Conservation (phyloP, 768 basidiomycete species). For the Amanita thiersii region DNA sequence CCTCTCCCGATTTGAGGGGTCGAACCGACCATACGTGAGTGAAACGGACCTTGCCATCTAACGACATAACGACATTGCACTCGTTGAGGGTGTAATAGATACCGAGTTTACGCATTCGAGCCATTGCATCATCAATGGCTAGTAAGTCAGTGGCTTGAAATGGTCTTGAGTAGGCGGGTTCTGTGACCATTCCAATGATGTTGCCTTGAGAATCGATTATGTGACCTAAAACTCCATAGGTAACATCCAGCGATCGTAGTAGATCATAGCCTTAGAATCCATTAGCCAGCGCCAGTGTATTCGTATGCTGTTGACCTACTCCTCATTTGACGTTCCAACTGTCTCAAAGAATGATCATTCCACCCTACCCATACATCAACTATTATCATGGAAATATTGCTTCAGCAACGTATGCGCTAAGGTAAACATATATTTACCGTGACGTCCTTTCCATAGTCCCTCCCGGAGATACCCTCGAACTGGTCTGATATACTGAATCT, state of each 20-base stretch:
- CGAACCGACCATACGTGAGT: conserved; percentile 14
- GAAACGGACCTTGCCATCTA: conserved; percentile 27
- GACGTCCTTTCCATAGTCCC: conserved; percentile 29
- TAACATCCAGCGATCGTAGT: conserved; percentile 25
- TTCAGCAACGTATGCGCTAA: not conserved
- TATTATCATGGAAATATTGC: conserved; percentile 2
- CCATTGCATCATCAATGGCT: conserved; percentile 23
- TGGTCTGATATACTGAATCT: conserved; percentile 28
- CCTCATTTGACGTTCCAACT: conserved; percentile 22
- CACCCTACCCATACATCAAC: conserved; percentile 26
- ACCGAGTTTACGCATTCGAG: conserved; percentile 19
- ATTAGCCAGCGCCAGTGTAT: not conserved
- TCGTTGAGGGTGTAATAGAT: conserved; percentile 17
- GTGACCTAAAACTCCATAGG: conserved; percentile 26
- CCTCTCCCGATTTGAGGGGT: not conserved
- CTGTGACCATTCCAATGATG: conserved; percentile 26
- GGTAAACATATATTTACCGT: conserved; percentile 14
- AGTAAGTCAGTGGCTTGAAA: conserved; percentile 20
- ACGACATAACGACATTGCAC: conserved; percentile 20
- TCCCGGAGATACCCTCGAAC: conserved; percentile 18
- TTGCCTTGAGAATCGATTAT: conserved; percentile 21
- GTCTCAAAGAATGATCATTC: conserved; percentile 16
- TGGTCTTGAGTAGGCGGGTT: conserved; percentile 25
- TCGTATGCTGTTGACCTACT: not conserved
- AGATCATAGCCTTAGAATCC: conserved; percentile 14